Base-by-base conservation (phyloP, 495 filamentous ascomycete species). In the Astrocystis sublimbata region DNA sequence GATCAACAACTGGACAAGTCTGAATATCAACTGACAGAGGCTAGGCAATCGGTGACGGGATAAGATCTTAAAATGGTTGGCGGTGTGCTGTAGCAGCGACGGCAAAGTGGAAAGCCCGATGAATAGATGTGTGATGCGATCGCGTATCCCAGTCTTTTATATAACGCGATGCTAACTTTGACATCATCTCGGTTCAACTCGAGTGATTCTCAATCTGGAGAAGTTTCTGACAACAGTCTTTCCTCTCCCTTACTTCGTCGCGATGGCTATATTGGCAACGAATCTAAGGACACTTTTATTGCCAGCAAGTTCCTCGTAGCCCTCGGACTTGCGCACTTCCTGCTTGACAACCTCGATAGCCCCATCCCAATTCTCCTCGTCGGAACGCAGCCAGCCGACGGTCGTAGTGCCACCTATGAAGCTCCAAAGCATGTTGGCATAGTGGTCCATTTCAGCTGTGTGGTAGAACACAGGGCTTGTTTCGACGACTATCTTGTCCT, bases 291-390 rank as follows among this genome's bases (percentile, higher is more conserved):
- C 0, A 47, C 23, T 40, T 28, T 7, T 36, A 42, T 31, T 30
- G 19, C 35, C 58, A 8, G 58, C 31, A 12, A 60, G 35, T 24
- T 24, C 28, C 58, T 51, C 6, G 35, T 51, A 66, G 15, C 60
- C 64, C 6, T 66, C 60, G 19, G 64, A 60, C 54, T 66, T 59
- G 23, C 41, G 46, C 38, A 66, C 12, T 38, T 66, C 64, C 26
- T 46, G 53, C 45, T 62, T 63, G 36, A 66, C 47, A 35, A 66
- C 51, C 2, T 60, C 60, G 13, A 66, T 31, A 5, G 64, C 64
- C 46, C 56, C 33, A 31, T 66, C 64, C 64, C 64, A 66, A 10
- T 52, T 62, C 24, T 66, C 64, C 35, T 66, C 64, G 40, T 66
- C 64, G 49, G 61, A 56, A 28, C 54, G 9, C 17, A 57, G 49